phyloP scores from a whole-genome alignment of 768 basidiomycete species.

The Xerocomellus amylosporus region DNA sequence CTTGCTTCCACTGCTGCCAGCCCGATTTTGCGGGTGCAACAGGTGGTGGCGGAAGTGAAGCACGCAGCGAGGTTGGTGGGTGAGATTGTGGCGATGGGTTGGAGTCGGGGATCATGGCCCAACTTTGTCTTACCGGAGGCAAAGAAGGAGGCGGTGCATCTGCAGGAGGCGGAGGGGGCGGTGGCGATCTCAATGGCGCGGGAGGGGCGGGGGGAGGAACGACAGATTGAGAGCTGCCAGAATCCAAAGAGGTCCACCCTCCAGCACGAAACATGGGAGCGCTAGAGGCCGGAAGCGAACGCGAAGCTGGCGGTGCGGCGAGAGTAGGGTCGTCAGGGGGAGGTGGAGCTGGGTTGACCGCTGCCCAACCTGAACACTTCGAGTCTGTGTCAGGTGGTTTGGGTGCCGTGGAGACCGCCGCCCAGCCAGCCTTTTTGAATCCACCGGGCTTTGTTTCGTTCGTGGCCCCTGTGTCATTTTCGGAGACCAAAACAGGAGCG shows the following conservation, averaged over 20 bases:
- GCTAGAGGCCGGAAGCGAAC: constrained; percentile 15
- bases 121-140: constrained; percentile 1
- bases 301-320: constrained; percentile 16
- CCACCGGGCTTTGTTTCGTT: constrained; percentile 22
- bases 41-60: constrained; percentile 22
- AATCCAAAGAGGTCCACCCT: constrained; percentile 69
- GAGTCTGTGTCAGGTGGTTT: constrained; percentile 12
- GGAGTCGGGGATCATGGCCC: constrained; percentile 4
- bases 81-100: constrained; percentile 12
- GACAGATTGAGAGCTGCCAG: constrained; percentile 34
- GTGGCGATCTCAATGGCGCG: constrained; percentile 8
- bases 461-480: constrained; percentile 14
- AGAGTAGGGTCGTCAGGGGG: constrained; percentile 10
- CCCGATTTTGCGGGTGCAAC: constrained; percentile 34
- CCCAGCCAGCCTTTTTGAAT: constrained; percentile 52
- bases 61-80: constrained; percentile 9
- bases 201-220: constrained; percentile 25
- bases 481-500: constrained; percentile 14
- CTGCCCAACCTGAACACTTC: constrained; percentile 16
- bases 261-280: constrained; percentile 55
- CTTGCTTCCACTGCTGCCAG: constrained; percentile 54
- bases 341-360: constrained; percentile 9
- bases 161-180: constrained; percentile 20
- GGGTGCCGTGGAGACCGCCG: constrained; percentile 29
- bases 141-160: constrained; percentile 4